Conservation (phyloP, 2,329 filamentous ascomycete genomes). For the Pyricularia grisea region DNA sequence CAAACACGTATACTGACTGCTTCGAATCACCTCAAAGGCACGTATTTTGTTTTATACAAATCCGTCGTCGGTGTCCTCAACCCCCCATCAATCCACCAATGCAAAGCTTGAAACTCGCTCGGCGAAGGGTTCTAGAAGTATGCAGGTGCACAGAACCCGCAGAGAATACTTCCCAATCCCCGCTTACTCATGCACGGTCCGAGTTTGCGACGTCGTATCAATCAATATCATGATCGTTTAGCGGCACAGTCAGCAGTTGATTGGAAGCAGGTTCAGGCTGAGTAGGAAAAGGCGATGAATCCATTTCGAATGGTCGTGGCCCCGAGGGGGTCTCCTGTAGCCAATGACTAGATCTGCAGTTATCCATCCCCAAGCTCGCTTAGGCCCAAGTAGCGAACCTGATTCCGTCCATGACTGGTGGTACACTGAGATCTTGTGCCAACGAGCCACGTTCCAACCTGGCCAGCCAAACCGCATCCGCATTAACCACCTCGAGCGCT, state of each 20-base stretch:
- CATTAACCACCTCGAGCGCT: constrained; percentile 55
- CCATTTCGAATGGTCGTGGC: background rate
- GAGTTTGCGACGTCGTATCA: background rate
- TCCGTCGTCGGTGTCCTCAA: background rate
- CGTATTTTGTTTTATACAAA: background rate
- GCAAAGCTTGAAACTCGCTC: background rate
- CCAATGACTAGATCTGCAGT: background rate
- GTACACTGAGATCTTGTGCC: constrained; percentile 25
- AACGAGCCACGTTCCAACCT: constrained; percentile 37
- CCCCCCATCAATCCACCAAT: background rate
- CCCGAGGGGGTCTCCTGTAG: background rate
- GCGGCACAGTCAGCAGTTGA: background rate
- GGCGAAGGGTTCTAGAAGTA: background rate
- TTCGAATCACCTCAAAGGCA: background rate
- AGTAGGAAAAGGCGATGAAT: background rate
- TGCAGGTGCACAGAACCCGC: background rate
- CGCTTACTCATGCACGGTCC: background rate
- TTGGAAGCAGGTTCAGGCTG: background rate
- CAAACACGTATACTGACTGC: background rate
- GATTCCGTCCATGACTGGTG: constrained; percentile 9
- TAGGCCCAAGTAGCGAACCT: constrained; percentile 6
- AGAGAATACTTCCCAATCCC: background rate
- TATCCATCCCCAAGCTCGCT: background rate
- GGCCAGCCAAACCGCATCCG: constrained; percentile 69
- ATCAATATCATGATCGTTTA: background rate